Evolutionary conservation across 305 asterid genomes (phyloP).

Genomic region (Salvia sclarea): DNA sequence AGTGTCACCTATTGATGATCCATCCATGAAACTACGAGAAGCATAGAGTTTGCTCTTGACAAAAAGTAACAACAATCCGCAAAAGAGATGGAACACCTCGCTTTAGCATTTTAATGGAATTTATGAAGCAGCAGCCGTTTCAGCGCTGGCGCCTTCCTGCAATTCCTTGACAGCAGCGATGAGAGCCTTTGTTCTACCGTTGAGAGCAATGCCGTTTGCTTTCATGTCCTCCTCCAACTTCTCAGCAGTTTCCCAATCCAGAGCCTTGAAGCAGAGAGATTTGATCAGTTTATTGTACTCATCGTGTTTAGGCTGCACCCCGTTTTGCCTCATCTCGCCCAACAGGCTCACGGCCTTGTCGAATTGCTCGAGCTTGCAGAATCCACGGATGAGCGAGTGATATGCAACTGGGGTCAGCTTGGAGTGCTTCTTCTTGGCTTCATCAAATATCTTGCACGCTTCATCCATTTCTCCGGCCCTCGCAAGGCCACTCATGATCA

Average conservation of each 20-base stretch:
- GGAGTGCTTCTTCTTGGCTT: slow-evolving; percentile 65
- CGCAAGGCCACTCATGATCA: slow-evolving; percentile 65
- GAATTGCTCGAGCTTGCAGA: slow-evolving; percentile 73
- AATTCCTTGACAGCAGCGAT: slow-evolving; percentile 76
- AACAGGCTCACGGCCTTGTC: slow-evolving; percentile 66
- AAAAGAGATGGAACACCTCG: slow-evolving; percentile 14
- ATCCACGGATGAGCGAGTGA: slow-evolving; percentile 73
- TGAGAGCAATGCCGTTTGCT: slow-evolving; percentile 56
- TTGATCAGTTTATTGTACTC: slow-evolving; percentile 83
- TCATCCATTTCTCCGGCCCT: slow-evolving; percentile 66
- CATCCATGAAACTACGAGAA: slow-evolving; percentile 11
- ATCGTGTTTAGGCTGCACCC: slow-evolving; percentile 62
- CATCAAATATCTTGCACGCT: slow-evolving; percentile 63
- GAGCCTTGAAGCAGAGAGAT: slow-evolving; percentile 79
- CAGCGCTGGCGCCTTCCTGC: slow-evolving; percentile 37
- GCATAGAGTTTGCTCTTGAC: neutral
- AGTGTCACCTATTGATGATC: slow-evolving; percentile 24
- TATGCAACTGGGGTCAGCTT: slow-evolving; percentile 60
- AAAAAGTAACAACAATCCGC: neutral
- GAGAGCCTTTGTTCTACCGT: slow-evolving; percentile 68
- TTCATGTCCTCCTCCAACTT: slow-evolving; percentile 68
- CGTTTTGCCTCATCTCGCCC: slow-evolving; percentile 69
- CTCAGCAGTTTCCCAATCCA: slow-evolving; percentile 82
- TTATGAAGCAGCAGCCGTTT: slow-evolving; percentile 35
- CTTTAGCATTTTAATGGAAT: neutral